Evolutionary conservation across 257 asterid species (phyloP), one percentile per base, ranked within the genome.

Genomic region (Rehmannia glutinosa): DNA sequence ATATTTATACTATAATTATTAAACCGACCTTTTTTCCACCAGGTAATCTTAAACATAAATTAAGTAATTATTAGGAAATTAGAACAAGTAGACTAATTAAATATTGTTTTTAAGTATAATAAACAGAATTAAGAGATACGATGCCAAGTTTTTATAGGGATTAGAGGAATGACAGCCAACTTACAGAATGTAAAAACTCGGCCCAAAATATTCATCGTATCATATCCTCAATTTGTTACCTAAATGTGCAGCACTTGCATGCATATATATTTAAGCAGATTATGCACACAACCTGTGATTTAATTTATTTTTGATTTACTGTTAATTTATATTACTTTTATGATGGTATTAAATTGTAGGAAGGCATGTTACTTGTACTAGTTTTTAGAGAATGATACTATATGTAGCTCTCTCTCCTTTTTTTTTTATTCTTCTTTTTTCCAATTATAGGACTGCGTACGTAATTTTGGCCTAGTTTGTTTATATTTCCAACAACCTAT

Each of bases 111-210:
- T 47, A 19, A 16, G 11, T 20, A 55, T 20, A 17, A 57, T 11
- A 24, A 46, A 13, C 35, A 12, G 24, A 25, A 16, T 16, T 57
- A 32, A 56, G 30, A 32, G 15, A 57, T 28, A 13, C 61, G 11
- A 53, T 24, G 39, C 39, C 55, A 19, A 9, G 3, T n/a, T 15
- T 9, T 19, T 6, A 5, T 1, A 8, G 55, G 27, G 64, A 33
- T 33, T 35, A 16, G 19, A 57, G 47, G 51, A 59, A 59, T 59
- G 65, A 59, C 65, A 59, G 65, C 50, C 65, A 59, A 59, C 17
- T 59, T 38, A 59, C 35, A 59, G 65, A 38, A 59, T 23, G 65
- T 59, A 59, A 56, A 36, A 35, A 35, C 50, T 58, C 64, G 30
- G 49, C 47, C 25, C 52, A n/a, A n/a, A n/a, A n/a, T 45, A 15